Evolutionary conservation across 441 rosid species (phyloP).

Genomic region (Pelargonium fulgidum): DNA sequence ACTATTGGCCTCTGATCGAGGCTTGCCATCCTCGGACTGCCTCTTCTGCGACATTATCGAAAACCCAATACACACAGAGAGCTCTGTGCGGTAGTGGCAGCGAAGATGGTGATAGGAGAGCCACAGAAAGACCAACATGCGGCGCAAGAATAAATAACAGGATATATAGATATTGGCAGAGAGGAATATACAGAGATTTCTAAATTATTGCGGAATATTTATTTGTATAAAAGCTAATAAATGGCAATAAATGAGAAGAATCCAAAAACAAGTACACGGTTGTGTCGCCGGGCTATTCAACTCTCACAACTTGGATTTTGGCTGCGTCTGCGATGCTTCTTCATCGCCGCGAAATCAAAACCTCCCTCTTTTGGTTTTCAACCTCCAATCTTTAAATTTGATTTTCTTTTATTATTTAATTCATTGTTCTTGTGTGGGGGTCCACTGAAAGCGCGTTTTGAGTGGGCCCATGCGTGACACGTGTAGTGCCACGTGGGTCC

Average conservation of each 20-base stretch:
- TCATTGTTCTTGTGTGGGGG: too few species aligned
- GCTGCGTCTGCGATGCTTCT: slow-evolving; percentile 33
- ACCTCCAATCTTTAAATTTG: too few species aligned
- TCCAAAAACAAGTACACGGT: background rate
- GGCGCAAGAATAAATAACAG: background rate
- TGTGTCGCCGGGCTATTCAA: slow-evolving; percentile 8
- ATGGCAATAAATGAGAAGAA: background rate
- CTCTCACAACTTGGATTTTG: slow-evolving; percentile 23
- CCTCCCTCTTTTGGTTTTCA: too few species aligned
- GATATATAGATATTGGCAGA: background rate
- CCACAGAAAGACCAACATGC: slow-evolving; percentile 3
- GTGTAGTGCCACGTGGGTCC: too few species aligned
- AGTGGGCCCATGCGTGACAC: too few species aligned
- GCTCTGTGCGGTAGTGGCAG: too few species aligned
- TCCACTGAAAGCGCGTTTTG: too few species aligned
- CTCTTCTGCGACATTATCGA: slow-evolving; percentile 72
- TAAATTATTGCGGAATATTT: background rate
- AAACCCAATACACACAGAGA: background rate
- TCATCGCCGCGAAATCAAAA: slow-evolving; percentile 18
- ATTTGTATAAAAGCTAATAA: background rate
- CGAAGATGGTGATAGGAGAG: too few species aligned
- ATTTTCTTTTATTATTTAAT: too few species aligned
- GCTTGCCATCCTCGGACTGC: slow-evolving; percentile 59
- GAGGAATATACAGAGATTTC: background rate
- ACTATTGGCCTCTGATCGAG: slow-evolving; percentile 35